Base-by-base conservation (phyloP, 148 eudicot genomes). In the Cornus kousa region DNA sequence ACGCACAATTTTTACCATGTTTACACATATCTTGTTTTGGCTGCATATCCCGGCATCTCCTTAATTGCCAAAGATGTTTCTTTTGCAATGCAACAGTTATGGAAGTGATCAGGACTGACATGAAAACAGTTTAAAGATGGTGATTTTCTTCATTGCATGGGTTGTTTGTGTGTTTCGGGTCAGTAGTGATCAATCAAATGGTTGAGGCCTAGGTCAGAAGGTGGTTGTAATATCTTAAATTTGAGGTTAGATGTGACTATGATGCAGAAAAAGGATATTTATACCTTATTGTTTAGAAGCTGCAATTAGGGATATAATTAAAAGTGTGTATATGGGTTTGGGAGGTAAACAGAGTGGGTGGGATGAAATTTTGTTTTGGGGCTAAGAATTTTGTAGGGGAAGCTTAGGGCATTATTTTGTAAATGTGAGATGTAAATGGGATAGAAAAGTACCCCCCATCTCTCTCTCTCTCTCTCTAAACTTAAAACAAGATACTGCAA, bases 11-110 rank as follows among this genome's bases (percentile, higher is more conserved):
- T 68, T n/a, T 89, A 74, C 97, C 98, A 10, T 94, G 98, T 75
- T 82, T 87, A 32, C 98, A 94, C 75, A 75, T 78, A 14, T 94
- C 98, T 22, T 94, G 98, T 76, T 89, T 83, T 35, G 92, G 95
- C 69, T 94, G 98, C 89, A 92, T 94, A 77, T 85, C 95, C 2
- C 87, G 98, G 70, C 98, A 94, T 84, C 94, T 94, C 60, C 83
- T 94, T 31, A 94, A 94, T 77, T 88, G 97, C 77, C 87, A 90
- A 73, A 91, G 98, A 84, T 94, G 98, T 85, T 94, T 94, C 92
- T 94, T 94, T 73, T 94, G 98, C 90, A 94, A 94, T 69, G 89
- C 95, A 13, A 82, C 86, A 0, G 97, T 94, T 9, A 64, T 73
- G 9, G 87, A 82, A 80, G 93, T 94, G 35, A 32, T 83, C 72